A percentile compares a stretch with the other conserved stretches of the same genome.
These are phyloP conservation scores for Lojkania enalia DNA, from an alignment of 2,329 filamentous ascomycete species.

Conservation along the genomic window DNA sequence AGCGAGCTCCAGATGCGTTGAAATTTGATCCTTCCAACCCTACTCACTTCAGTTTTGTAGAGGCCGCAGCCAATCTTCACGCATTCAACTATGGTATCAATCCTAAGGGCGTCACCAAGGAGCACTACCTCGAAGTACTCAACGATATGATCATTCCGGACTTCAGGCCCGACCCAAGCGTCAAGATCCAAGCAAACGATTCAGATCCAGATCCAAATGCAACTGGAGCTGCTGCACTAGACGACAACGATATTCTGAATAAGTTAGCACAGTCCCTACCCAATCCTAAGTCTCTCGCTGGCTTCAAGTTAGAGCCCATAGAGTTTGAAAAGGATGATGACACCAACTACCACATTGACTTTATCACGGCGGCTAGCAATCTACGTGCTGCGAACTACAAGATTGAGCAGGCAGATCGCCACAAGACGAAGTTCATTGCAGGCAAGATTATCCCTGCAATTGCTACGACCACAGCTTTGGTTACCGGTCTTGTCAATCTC, in stretches of 20 bases:
- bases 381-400: conserved; percentile 97
- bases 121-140: conserved; percentile 76
- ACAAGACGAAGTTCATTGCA: conserved; percentile 99
- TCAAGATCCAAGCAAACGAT: conserved; percentile 97
- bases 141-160: conserved; percentile 95
- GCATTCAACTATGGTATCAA: conserved; percentile 99
- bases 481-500: conserved; percentile 88
- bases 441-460: conserved; percentile 99
- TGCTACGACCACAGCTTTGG: conserved; percentile 92
- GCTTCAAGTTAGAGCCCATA: conserved; percentile 86
- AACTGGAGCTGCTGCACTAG: conserved; percentile 57
- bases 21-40: conserved; percentile 84
- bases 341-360: conserved; percentile 97
- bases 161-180: conserved; percentile 83
- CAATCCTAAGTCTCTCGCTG: conserved; percentile 75
- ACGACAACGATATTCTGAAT: conserved; percentile 76
- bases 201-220: conserved; percentile 93
- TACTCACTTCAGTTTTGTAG: conserved; percentile 85
- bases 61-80: conserved; percentile 87
- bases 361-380: conserved; percentile 97
- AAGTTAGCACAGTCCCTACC: conserved; percentile 74
- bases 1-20: conserved; percentile 89
- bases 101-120: conserved; percentile 70
- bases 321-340: conserved; percentile 99
- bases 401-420: conserved; percentile 86